phyloP scores from a whole-genome alignment of 2,329 filamentous ascomycete species.

The Thielaviopsis musarum region DNA sequence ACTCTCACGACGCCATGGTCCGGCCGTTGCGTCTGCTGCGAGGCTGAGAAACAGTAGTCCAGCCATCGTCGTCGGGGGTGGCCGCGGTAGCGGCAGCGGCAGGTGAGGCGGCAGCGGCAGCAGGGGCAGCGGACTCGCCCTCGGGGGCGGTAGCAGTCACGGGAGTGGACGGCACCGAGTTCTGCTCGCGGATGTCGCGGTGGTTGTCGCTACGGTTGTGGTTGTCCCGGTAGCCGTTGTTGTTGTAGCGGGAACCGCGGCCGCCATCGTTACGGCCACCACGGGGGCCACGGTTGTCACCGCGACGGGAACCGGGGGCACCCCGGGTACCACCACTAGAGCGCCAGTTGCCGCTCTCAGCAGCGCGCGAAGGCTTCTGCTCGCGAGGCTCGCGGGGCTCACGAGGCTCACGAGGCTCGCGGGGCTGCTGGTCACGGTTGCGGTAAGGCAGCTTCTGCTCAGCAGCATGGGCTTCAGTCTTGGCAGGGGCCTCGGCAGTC shows the following conservation, averaged over 20 bases:
- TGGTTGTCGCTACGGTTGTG: slow-evolving; percentile 3
- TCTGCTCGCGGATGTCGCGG: slow-evolving; percentile 18
- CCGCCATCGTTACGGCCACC: not conserved
- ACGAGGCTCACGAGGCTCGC: slow-evolving; percentile 19
- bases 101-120: slow-evolving; percentile 18
- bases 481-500: slow-evolving; percentile 17
- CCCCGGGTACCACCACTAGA: slow-evolving; percentile 24
- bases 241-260: no score
- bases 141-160: slow-evolving; percentile 5
- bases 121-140: slow-evolving; percentile 13
- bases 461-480: slow-evolving; percentile 17
- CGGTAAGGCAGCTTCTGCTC: slow-evolving; percentile 23
- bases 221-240: not conserved
- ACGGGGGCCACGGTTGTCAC: slow-evolving; percentile 27
- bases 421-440: slow-evolving; percentile 21
- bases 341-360: slow-evolving; percentile 46
- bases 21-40: slow-evolving; percentile 12
- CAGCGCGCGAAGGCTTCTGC: slow-evolving; percentile 33
- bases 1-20: slow-evolving; percentile 3
- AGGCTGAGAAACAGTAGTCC: slow-evolving; percentile 37
- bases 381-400: slow-evolving; percentile 30
- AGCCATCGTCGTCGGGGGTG: slow-evolving; percentile 41
- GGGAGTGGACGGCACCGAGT: slow-evolving; percentile 15
- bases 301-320: slow-evolving; percentile 28
- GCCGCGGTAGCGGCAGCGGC: slow-evolving; percentile 18